Base-by-base conservation (phyloP, 768 basidiomycete genomes). In the Lactarius psammicola region DNA sequence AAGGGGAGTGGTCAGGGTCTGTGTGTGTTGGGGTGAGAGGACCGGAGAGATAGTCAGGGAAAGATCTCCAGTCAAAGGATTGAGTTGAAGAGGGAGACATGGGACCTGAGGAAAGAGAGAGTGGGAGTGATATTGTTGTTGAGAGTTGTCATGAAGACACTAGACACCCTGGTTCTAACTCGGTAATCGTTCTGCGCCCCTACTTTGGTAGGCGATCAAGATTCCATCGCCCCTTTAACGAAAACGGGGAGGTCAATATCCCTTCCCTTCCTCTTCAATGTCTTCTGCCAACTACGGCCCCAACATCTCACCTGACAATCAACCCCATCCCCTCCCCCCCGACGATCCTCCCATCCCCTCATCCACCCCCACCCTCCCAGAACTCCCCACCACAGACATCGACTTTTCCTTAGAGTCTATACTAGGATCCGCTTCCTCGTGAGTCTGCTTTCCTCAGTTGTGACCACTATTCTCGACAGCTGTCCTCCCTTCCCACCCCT, bases 381-480 rank as follows among this genome's bases (percentile, higher is more conserved):
- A 70, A 34, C 28, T 70, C 2, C 53, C 66, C 2, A 2, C 42
- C 5, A n/a, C n/a, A n/a, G n/a, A n/a, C n/a, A 36, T 58, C 36
- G 40, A 54, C 44, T 40, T 61, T 58, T 59, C 67, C 7, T 18
- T 70, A 40, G 69, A 69, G n/a, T 60, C 64, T 23, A 55, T 70
- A n/a, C 38, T 70, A 6, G 68, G 68, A 4, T 59, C n/a, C n/a
- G n/a, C n/a, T n/a, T n/a, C 59, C 28, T 53, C 49, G 69, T 70
- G 46, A 70, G 69, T 70, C 34, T 4, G 0, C 23, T 56, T 44
- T 2, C 49, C 18, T 33, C 26, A 6, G 3, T 17, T 18, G 42
- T 20, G 36, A 26, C 15, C 23, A 17, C 33, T 36, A 23, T 56
- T 56, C 54, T 17, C 15, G 34, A 60, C 40, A 30, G 23, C 54